Percentiles rank a stretch among this genome's conserved stretches.
These are phyloP conservation scores for Trichoderma sp. DNA, from an alignment of 2,329 filamentous ascomycete species.

Conservation along the genomic window DNA sequence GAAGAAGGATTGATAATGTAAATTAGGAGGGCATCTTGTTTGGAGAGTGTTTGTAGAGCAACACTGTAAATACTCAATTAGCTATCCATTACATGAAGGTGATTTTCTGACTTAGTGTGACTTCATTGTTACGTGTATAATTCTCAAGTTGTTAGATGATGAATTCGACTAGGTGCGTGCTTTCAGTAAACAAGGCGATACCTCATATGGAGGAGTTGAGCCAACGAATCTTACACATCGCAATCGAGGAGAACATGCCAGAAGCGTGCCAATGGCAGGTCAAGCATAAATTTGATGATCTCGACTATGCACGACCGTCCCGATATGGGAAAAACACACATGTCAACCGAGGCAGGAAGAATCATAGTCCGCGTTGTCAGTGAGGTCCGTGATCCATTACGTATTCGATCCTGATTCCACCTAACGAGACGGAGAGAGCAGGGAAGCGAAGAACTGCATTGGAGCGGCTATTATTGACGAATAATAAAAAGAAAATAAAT, in stretches of 20 bases:
- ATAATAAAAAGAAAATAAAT: background rate
- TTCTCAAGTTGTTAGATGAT: background rate
- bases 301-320: background rate
- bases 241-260: background rate
- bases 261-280: background rate
- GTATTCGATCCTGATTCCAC: background rate
- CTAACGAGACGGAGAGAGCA: background rate
- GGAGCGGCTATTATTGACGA: background rate
- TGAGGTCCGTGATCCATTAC: background rate
- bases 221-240: background rate
- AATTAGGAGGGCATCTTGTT: background rate
- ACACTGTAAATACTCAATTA: background rate
- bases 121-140: background rate
- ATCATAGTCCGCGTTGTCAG: background rate
- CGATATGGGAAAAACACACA: background rate
- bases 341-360: background rate
- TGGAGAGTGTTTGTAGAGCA: background rate
- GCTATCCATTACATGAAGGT: background rate
- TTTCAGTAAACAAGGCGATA: background rate
- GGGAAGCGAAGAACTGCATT: background rate
- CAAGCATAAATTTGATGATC: background rate
- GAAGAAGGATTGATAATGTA: slow-evolving; percentile 14
- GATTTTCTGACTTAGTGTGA: background rate
- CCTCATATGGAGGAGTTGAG: background rate
- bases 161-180: background rate